Evolutionary conservation across 495 filamentous ascomycete species (phyloP).

Genomic region (Daldinia grandis): DNA sequence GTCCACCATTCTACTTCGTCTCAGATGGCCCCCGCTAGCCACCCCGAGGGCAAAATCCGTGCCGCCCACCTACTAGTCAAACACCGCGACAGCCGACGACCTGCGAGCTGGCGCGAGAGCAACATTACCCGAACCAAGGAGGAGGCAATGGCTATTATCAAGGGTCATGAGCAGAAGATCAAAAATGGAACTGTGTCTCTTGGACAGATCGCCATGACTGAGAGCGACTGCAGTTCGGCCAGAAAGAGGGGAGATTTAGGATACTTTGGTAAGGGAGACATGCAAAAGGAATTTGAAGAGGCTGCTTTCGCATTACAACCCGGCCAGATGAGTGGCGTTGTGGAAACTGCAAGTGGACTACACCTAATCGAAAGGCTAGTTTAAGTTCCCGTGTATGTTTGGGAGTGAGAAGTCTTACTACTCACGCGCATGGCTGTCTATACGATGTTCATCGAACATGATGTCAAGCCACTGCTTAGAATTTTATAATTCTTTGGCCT

Average conservation of each 20-base stretch:
- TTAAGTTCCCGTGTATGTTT: conserved; percentile 8
- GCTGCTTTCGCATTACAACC: conserved; percentile 86
- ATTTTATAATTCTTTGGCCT: neutral
- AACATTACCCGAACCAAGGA: conserved; percentile 88
- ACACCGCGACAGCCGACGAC: conserved; percentile 84
- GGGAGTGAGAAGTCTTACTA: neutral
- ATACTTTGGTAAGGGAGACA: conserved; percentile 90
- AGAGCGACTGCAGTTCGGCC: conserved; percentile 95
- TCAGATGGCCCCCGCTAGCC: conserved; percentile 56
- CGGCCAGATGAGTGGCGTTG: conserved; percentile 82
- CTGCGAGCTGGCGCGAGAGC: conserved; percentile 89
- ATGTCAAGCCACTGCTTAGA: neutral
- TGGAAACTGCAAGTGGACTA: conserved; percentile 92
- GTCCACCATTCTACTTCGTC: conserved; percentile 72
- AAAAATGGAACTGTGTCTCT: conserved; percentile 69
- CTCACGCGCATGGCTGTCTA: neutral
- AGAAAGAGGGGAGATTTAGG: conserved; percentile 94
- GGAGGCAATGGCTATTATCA: conserved; percentile 80
- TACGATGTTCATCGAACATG: neutral
- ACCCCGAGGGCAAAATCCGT: conserved; percentile 84
- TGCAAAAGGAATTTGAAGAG: conserved; percentile 99
- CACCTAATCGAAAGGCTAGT: conserved; percentile 83
- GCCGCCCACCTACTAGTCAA: conserved; percentile 92
- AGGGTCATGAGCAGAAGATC: conserved; percentile 76
- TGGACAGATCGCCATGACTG: conserved; percentile 82